Base-by-base conservation (phyloP, 2,329 filamentous ascomycete species). In the Magnaporthales sp. region DNA sequence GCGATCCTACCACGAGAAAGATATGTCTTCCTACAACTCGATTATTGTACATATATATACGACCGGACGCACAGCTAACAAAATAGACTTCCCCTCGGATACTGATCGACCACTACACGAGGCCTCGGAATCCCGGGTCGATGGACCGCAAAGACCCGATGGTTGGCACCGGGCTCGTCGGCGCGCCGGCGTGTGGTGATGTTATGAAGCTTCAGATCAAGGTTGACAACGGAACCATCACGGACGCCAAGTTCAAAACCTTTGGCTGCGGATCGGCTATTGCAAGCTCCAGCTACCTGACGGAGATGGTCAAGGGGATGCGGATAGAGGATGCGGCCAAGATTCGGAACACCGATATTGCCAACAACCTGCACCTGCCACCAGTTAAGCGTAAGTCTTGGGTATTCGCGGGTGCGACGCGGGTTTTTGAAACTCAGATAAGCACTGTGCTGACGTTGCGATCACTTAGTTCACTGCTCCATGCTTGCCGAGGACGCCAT, bases 261-360 rank as follows among this genome's bases (percentile, higher is more conserved):
- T 97, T 97, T 76, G 93, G 93, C 60, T 97, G 93, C 77, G 93
- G 93, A 66, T 93, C 89, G 31, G 95, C 95, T 70, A 99, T 99
- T 79, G 95, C 95, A 60, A 94, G 91, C 70, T 96, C 91, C 68
- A 95, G 91, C 75, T 99, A 99, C 77, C 80, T 99, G 73, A 99
- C 95, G 9, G 93, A 97, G 80, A 83, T 99, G 68, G 93, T 99
- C 70, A 87, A 92, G 70, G 95, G 95, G 68, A 99, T 98, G 94
- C 96, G 64, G 54, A 66, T 66, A 38, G 95, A 99, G 73, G 92
- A 99, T 77, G 95, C 96, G 38, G 89, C 89, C 66, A 90, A 91
- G 80, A 91, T 99, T 73, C 90, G 92, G 82, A 99, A 99, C 80
- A 97, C 94, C 3, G 93, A 99, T 80, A 99, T 99, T 76, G 95